Evolutionary conservation across 2,329 filamentous ascomycete genomes (phyloP).

Genomic region (Hymenoscyphus occultus): DNA sequence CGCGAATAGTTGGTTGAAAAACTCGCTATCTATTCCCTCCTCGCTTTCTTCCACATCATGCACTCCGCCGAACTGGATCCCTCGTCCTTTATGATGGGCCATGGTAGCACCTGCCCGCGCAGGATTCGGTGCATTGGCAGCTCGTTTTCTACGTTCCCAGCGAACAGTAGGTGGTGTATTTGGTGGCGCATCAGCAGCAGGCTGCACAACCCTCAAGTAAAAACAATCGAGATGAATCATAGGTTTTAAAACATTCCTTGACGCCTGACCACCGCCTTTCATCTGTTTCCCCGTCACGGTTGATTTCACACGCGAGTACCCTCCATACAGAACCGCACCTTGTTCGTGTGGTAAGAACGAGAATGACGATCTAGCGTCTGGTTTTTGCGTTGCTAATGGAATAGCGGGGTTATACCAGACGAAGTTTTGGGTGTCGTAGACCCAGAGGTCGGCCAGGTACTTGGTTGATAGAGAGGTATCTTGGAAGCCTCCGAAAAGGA

Average conservation of each 20-base stretch:
- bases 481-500: conserved; percentile 95
- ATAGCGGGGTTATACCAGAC: conserved; percentile 77
- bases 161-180: conserved; percentile 69
- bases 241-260: conserved; percentile 75
- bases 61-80: conserved; percentile 90
- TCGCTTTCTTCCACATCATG: conserved; percentile 89
- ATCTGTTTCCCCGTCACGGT: conserved; percentile 61
- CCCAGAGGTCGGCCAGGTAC: conserved; percentile 90
- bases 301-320: conserved; percentile 87
- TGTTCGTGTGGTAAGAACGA: conserved; percentile 86
- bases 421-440: conserved; percentile 88
- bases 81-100: conserved; percentile 88
- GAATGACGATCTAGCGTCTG: conserved; percentile 88
- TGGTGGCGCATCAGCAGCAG: conserved; percentile 62
- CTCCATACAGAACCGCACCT: conserved; percentile 87
- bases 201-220: conserved; percentile 78
- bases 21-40: conserved; percentile 94
- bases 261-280: conserved; percentile 54
- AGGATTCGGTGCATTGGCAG: conserved; percentile 83
- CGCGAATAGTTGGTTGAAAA: conserved; percentile 87
- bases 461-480: conserved; percentile 94
- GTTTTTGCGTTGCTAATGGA: conserved; percentile 77
- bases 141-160: conserved; percentile 92
- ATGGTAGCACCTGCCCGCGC: conserved; percentile 86
- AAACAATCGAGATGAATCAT: conserved; percentile 94